Evolutionary conservation across 2,329 filamentous ascomycete genomes (phyloP), one percentile per base, ranked within the genome.

Genomic region (Botryosphaeria dothidea): DNA sequence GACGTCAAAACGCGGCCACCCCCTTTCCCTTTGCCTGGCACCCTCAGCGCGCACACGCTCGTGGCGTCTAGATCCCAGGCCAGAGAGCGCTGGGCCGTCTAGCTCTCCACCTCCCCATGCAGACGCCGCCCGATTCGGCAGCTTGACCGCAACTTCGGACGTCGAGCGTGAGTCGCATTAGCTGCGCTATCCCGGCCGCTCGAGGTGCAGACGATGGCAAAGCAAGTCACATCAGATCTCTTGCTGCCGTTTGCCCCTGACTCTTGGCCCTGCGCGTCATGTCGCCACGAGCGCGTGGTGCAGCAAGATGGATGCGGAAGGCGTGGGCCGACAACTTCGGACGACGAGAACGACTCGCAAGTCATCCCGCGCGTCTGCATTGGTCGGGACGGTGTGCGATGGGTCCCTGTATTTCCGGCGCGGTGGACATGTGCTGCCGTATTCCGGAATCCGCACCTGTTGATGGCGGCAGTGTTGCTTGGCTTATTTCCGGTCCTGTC

Each of bases 161-260:
- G 36, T 45, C 36, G 54, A 58, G 54, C 54, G 25, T 23, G 54
- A 58, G 36, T 58, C 54, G 54, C 54, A 27, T 31, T 58, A 43
- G 13, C 21, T 23, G 23, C 52, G 15, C 13, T 11, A 57, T 45
- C 52, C 36, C 36, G 23, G 46, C 23, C 15, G 21, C 5, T 21
- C 8, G 9, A 23, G 9, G 19, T 48, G 43, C 19, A 19, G 8
- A 25, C 15, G 17, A 52, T 17, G 13, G 17, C 36, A 23, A 38
- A 17, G 4, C 9, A 8, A n/a, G n/a, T n/a, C n/a, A n/a, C n/a
- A n/a, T n/a, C 48, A 51, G 13, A 17, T 31, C n/a, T 25, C 46
- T n/a, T n/a, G n/a, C n/a, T n/a, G n/a, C n/a, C n/a, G n/a, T n/a
- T n/a, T n/a, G n/a, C n/a, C n/a, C n/a, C n/a, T n/a, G n/a, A n/a